Conservation (phyloP, 2,329 filamentous ascomycete genomes). For the Talaromyces sp. region DNA sequence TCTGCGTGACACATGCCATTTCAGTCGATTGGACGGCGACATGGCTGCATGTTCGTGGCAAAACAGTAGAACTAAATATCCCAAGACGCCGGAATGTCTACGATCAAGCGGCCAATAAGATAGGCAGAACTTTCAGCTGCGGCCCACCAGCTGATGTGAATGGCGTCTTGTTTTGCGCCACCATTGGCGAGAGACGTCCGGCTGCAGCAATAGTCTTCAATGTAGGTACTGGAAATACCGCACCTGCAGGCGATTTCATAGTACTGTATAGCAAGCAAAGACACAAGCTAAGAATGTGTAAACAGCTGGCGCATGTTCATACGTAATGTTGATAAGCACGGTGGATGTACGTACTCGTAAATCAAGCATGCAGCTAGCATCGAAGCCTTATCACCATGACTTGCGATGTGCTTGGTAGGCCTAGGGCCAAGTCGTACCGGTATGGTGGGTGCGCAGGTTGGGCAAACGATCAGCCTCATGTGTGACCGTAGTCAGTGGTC, state of each 20-base stretch:
- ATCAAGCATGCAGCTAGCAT: background rate
- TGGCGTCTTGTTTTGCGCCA: background rate
- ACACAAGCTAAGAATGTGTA: background rate
- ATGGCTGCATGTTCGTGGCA: background rate
- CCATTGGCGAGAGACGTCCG: background rate
- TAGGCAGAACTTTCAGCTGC: background rate
- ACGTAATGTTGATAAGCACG: background rate
- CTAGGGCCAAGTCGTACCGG: background rate
- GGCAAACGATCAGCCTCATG: background rate
- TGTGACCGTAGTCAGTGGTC: background rate
- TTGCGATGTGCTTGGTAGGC: background rate
- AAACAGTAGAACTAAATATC: background rate
- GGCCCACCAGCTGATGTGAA: background rate
- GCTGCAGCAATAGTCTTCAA: background rate
- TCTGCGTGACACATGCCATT: background rate
- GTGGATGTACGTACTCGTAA: background rate
- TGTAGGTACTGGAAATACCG: background rate
- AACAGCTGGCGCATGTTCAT: background rate
- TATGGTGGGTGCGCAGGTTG: background rate
- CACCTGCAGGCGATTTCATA: background rate
- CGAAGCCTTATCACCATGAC: background rate
- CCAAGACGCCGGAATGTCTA: background rate
- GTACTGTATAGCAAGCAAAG: background rate
- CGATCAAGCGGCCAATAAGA: background rate
- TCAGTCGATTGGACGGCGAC: background rate